Conservation (phyloP, 306 rosid species). For the Ceratonia siliqua region DNA sequence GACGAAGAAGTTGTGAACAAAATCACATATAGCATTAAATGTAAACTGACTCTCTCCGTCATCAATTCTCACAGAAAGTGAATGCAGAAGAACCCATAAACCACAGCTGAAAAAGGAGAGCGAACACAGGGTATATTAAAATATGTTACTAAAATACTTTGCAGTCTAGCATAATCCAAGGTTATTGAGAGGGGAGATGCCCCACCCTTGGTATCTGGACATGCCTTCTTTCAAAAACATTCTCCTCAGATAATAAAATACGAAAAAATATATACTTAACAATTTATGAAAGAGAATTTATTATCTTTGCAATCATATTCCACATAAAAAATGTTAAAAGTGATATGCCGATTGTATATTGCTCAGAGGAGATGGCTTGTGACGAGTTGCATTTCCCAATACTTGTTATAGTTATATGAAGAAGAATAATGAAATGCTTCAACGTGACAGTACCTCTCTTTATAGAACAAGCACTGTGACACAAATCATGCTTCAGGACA, state of each 20-base stretch:
- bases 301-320: not conserved
- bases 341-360: not conserved
- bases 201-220: not conserved
- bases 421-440: not conserved
- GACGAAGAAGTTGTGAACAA: slow-evolving; percentile 79
- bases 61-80: slow-evolving; percentile 83
- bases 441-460: not conserved
- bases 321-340: not conserved
- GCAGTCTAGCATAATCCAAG: slow-evolving; percentile 12
- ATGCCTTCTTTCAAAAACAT: no score
- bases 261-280: no score
- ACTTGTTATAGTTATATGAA: no score
- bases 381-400: not conserved
- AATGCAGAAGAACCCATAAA: slow-evolving; percentile 95
- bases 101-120: slow-evolving; percentile 70
- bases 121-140: slow-evolving; percentile 1
- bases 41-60: slow-evolving; percentile 91
- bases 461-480: no score
- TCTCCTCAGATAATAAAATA: no score
- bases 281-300: not conserved
- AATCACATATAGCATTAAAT: slow-evolving; percentile 76
- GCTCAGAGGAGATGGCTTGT: not conserved
- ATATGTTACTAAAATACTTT: not conserved
- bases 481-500: not conserved
- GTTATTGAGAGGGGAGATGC: not conserved